Percentiles rank a stretch among this genome's conserved stretches.
Conservation (phyloP, 331 rosid genomes). For the Malus hybrid region DNA sequence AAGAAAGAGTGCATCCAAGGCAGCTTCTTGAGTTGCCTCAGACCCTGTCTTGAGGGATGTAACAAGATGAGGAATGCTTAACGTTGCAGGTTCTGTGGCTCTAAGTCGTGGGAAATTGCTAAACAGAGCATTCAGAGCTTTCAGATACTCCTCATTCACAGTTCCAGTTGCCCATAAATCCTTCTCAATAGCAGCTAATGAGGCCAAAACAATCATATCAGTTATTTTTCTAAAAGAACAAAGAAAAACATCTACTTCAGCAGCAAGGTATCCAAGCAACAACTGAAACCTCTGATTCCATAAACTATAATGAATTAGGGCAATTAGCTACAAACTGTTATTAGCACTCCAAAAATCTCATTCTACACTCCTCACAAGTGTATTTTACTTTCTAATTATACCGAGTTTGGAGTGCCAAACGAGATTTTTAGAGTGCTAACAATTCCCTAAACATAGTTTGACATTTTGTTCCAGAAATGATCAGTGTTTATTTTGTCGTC, state of each 20-base stretch:
- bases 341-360: too few relatives aligned
- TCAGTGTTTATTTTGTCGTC: too few relatives aligned
- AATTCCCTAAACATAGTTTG: too few relatives aligned
- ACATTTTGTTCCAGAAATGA: too few relatives aligned
- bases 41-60: slow-evolving; percentile 92
- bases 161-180: slow-evolving; percentile 94
- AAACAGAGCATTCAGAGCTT: slow-evolving; percentile 86
- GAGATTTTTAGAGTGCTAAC: too few relatives aligned
- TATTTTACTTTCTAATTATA: too few relatives aligned
- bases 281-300: background rate
- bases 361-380: too few relatives aligned
- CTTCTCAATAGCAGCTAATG: slow-evolving; percentile 87
- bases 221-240: background rate
- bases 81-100: slow-evolving; percentile 97
- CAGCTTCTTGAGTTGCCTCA: slow-evolving; percentile 97
- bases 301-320: background rate
- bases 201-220: slow-evolving; percentile 10
- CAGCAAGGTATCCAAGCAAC: background rate
- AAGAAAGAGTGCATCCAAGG: slow-evolving; percentile 88
- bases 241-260: background rate
- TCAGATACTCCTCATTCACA: slow-evolving; percentile 92
- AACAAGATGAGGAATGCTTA: slow-evolving; percentile 95
- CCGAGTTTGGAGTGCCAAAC: too few relatives aligned
- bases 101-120: slow-evolving; percentile 96
- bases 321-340: too few relatives aligned